A percentile compares a stretch with the other conserved stretches of the same genome.
phyloP scores from a whole-genome alignment of 495 filamentous ascomycete species.

The Aspergillus heteromorphus region DNA sequence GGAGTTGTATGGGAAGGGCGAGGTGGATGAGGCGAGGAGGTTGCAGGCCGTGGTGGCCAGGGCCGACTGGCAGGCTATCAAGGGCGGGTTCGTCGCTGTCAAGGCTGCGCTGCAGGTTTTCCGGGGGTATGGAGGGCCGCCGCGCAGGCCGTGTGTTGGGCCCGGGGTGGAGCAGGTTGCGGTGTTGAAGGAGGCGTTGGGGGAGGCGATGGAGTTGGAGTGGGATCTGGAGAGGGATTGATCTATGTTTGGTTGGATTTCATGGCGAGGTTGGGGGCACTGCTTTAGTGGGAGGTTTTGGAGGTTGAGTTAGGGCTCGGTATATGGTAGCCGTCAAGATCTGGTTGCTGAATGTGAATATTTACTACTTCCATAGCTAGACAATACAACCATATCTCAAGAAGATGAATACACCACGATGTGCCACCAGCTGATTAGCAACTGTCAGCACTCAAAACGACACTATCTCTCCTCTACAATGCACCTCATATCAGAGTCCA shows the following conservation, averaged over 20 bases:
- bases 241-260: slow-evolving; percentile 2
- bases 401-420: too few species aligned
- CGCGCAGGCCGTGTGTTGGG: slow-evolving; percentile 69
- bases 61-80: slow-evolving; percentile 84
- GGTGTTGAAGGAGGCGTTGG: slow-evolving; percentile 64
- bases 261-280: not conserved
- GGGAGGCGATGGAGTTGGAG: slow-evolving; percentile 71
- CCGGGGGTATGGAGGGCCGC: slow-evolving; percentile 73
- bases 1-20: slow-evolving; percentile 66
- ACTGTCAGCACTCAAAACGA: slow-evolving; percentile 7
- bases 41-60: slow-evolving; percentile 75
- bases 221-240: slow-evolving; percentile 36
- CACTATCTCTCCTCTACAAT: slow-evolving; percentile 12
- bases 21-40: slow-evolving; percentile 64
- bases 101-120: slow-evolving; percentile 72
- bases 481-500: slow-evolving; percentile 9
- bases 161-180: slow-evolving; percentile 54
- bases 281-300: too few species aligned
- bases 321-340: too few species aligned
- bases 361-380: too few species aligned
- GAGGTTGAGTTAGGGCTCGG: too few species aligned
- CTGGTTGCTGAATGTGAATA: too few species aligned
- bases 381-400: too few species aligned
- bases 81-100: slow-evolving; percentile 79
- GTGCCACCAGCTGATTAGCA: not conserved